Base-by-base conservation (phyloP, 257 asterid genomes). In the Avicennia marina region DNA sequence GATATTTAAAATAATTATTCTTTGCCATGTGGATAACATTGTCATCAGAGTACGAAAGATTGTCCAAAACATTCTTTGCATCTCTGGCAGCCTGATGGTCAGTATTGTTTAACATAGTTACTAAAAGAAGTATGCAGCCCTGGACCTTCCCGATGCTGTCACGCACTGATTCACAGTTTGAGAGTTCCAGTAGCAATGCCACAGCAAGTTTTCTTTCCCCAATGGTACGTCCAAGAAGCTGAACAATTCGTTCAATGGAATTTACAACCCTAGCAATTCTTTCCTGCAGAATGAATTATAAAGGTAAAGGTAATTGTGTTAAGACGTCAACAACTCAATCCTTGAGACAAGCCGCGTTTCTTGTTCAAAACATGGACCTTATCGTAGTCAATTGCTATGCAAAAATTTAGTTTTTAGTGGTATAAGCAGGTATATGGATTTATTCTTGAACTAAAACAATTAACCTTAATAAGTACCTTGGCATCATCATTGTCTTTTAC, bases 1-100 rank as follows among this genome's bases (percentile, higher is more conserved):
- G 87, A 75, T 77, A 63, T 47, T 56, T 58, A 53, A 83, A 83
- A 64, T 75, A 80, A 62, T 83, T 77, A 55, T 74, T 75, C 68
- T 75, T 73, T 9, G 85, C 87, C 93, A 83, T 83, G 60, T 59
- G 78, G 53, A 80, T 67, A 38, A 80, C 83, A 67, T 83, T 83
- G 69, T 80, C 82, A 65, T 83, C 85, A 4, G 83, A 80, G 75
- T 73, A 78, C 8, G 91, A 80, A 41, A 83, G 82, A 49, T 77
- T 77, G 69, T 83, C 85, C 68, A 83, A 62, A 51, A 83, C 72
- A 18, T 53, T 61, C 65, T 50, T 58, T 1, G 91, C 88, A 54
- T 77, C 79, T 44, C 57, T 58, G 50, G 81, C 72, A 13, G 83
- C 79, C 71, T 83, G 80, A 62, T 40, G 72, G 74, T 83, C 91